Percentiles rank a stretch among this genome's conserved stretches.
Evolutionary conservation across 2,329 filamentous ascomycete genomes (phyloP).

Genomic region (Trichoderma koningii): DNA sequence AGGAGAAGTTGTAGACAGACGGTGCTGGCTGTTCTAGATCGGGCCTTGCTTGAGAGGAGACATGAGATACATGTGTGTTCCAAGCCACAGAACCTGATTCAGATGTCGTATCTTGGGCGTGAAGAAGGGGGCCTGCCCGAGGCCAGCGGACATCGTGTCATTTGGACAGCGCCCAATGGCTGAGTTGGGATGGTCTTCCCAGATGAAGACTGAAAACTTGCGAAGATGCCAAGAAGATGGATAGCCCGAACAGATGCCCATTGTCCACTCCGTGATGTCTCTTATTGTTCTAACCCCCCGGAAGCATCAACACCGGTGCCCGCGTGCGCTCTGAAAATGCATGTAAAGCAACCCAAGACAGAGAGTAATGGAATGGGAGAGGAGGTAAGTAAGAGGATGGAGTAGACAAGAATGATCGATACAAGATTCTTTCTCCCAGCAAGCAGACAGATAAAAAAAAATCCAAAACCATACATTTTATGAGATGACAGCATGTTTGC

Average conservation of each 20-base stretch:
- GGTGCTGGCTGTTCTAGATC: slow-evolving; percentile 14
- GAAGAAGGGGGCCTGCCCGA: not conserved
- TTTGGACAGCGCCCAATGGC: not conserved
- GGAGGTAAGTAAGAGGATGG: not conserved
- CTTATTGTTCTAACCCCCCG: slow-evolving; percentile 9
- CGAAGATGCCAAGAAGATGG: not conserved
- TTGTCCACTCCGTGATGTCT: not conserved
- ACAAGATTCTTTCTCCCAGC: not conserved
- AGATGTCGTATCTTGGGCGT: not conserved
- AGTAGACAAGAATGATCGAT: not conserved
- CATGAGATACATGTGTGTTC: too few species aligned
- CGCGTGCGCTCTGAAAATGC: slow-evolving; percentile 10
- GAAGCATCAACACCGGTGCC: slow-evolving; percentile 17
- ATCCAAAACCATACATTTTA: slow-evolving; percentile 1
- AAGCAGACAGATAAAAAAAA: not conserved
- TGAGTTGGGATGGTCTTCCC: not conserved
- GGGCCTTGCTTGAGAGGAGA: not conserved
- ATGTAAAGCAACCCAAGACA: not conserved
- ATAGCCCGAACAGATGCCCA: slow-evolving; percentile 1
- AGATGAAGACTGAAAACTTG: not conserved
- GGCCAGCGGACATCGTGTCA: not conserved
- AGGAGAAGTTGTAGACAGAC: slow-evolving; percentile 16
- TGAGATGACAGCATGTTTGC: not conserved
- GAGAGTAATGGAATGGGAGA: not conserved
- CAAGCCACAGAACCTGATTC: not conserved